A percentile compares a stretch with the other conserved stretches of the same genome.
Conservation (phyloP, 176 grass and related monocot species). For the Aegilops speltoides region DNA sequence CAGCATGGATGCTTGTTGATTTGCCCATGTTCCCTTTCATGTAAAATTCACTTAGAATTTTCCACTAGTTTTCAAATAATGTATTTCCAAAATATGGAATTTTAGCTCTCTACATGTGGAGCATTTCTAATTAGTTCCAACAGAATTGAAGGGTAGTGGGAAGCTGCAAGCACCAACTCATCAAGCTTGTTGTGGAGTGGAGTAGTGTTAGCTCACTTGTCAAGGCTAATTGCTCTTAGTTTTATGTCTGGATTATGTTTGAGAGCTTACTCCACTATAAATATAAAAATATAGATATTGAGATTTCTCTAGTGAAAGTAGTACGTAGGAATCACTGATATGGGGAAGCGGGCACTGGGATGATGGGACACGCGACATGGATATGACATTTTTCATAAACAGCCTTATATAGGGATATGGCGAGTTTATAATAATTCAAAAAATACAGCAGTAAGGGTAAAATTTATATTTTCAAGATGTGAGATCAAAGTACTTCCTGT, state of each 20-base stretch:
- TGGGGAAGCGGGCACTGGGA: no score
- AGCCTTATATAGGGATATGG: not conserved
- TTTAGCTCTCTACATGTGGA: not conserved
- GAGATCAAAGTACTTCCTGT: not conserved
- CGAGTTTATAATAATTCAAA: not conserved
- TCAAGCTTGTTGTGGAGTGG: not conserved
- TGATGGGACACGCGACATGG: no score
- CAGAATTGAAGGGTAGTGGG: not conserved
- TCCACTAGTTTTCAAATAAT: not conserved
- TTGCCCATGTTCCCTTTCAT: not conserved
- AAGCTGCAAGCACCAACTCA: not conserved
- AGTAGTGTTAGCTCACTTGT: not conserved
- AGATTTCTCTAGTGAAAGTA: not conserved
- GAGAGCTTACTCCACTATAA: not conserved
- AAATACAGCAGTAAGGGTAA: not conserved
- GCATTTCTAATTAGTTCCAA: not conserved
- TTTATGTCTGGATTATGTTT: not conserved
- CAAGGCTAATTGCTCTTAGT: not conserved
- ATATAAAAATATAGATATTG: not conserved
- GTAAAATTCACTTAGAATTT: not conserved
- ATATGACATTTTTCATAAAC: not conserved
- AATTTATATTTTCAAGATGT: conserved; percentile 1
- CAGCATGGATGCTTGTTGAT: not conserved
- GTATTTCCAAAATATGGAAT: not conserved
- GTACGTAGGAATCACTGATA: not conserved